Base-by-base conservation (phyloP, 2,329 filamentous ascomycete genomes). In the Davidsoniella australis region DNA sequence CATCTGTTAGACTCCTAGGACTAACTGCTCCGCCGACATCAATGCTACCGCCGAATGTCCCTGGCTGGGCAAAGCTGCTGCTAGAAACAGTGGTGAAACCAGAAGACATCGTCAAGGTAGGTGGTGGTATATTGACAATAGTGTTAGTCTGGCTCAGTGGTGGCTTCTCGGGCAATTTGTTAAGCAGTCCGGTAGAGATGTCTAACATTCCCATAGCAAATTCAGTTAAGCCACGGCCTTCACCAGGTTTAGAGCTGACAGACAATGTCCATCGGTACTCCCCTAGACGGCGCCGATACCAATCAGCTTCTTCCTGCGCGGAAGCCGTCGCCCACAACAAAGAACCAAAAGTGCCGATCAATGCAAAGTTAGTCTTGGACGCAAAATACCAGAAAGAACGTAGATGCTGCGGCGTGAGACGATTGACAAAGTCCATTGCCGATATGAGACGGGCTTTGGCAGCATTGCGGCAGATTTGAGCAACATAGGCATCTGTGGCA, bases 361-460 rank as follows among this genome's bases (percentile, higher is more conserved):
- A 72, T 0, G 89, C 88, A 64, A 96, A 95, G 64, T 94, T 94
- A 37, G 83, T 84, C 58, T 86, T 85, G 39, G 82, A 85, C 2
- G 84, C 80, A 60, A 88, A 89, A 61, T 84, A 88, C 89, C 89
- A 96, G 65, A 95, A 95, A 0, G 85, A 76, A n/a, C 82, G 78
- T 26, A 95, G 72, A 58, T 96, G 88, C 36, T 80, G 77, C 0
- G 86, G 85, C 41, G 83, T 86, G 29, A 96, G 75, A 0, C 89
- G 81, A 64, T 95, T 95, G 58, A 94, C 87, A 64, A 95, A 94
- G 62, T 96, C 89, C 84, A 96, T 94, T 55, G 88, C 87, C 18
- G 85, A 93, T 60, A 95, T 94, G 33, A 96, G 73, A 5, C 89
- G 82, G 0, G 89, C 93, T 63, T 95, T 95, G 48, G 89, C 89